These are phyloP conservation scores for Guadua angustifolia DNA, from an alignment of 176 grass and related monocot species.

Conservation along the genomic window DNA sequence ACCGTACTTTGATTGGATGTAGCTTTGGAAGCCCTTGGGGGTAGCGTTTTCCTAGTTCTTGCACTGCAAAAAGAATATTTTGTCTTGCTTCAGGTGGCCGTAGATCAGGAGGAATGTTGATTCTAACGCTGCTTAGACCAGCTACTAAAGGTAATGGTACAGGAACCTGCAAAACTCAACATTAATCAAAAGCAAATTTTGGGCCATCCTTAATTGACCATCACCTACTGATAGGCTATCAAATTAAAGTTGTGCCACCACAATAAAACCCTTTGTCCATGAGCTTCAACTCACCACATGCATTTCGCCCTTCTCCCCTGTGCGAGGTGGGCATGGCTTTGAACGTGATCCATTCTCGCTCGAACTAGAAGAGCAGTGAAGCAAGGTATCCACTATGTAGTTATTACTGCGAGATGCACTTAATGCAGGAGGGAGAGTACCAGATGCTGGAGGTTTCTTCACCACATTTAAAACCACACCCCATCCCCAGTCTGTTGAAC, in stretches of 20 bases:
- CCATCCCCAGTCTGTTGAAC: slow-evolving; percentile 94
- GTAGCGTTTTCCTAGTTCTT: slow-evolving; percentile 90
- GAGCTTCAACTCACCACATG: slow-evolving; percentile 89
- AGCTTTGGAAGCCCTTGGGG: slow-evolving; percentile 94
- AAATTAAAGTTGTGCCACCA: slow-evolving; percentile 32
- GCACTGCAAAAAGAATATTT: slow-evolving; percentile 89
- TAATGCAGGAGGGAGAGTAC: slow-evolving; percentile 61
- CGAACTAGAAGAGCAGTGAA: slow-evolving; percentile 80
- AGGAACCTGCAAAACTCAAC: slow-evolving; percentile 66
- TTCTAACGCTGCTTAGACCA: slow-evolving; percentile 89
- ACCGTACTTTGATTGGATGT: slow-evolving; percentile 78
- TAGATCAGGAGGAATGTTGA: slow-evolving; percentile 92
- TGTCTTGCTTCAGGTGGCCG: slow-evolving; percentile 93
- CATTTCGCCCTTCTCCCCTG: slow-evolving; percentile 95
- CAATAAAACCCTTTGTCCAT: slow-evolving; percentile 33
- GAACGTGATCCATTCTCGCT: slow-evolving; percentile 69
- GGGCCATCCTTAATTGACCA: slow-evolving; percentile 1
- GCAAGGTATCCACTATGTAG: slow-evolving; percentile 89
- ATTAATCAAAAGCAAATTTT: slow-evolving; percentile 29
- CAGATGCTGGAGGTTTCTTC: slow-evolving; percentile 71
- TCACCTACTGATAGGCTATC: slow-evolving; percentile 20
- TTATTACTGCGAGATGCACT: slow-evolving; percentile 63
- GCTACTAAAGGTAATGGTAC: slow-evolving; percentile 86
- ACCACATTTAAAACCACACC: slow-evolving; percentile 97
- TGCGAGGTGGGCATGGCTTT: slow-evolving; percentile 79